phyloP scores from a whole-genome alignment of 305 asterid genomes.

The Fraxinus sp. region DNA sequence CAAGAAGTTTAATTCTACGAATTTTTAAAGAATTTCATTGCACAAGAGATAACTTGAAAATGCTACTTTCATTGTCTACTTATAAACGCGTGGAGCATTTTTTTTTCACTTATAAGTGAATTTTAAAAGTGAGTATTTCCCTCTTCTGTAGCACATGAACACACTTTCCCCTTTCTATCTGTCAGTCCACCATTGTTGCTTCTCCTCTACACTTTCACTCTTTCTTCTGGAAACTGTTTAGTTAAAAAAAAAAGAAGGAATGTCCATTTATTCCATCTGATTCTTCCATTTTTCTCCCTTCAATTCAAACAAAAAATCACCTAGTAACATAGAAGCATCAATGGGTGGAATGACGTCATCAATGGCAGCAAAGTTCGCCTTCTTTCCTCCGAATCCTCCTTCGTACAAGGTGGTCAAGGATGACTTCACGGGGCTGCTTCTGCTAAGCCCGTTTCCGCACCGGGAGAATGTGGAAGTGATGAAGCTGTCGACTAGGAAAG shows the following conservation, averaged over 20 bases:
- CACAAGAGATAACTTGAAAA: too few species aligned
- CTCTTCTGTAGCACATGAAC: slow-evolving; percentile 7
- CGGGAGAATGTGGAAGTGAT: slow-evolving; percentile 89
- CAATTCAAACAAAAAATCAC: neutral
- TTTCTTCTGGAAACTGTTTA: neutral
- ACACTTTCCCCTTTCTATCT: slow-evolving; percentile 17
- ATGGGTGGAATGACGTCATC: slow-evolving; percentile 99
- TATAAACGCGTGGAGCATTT: neutral
- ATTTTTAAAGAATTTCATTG: neutral
- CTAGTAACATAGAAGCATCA: neutral
- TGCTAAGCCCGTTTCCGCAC: slow-evolving; percentile 78
- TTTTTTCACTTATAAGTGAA: neutral
- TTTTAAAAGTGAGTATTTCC: neutral
- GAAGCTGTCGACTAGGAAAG: slow-evolving; percentile 75
- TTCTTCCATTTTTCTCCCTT: neutral
- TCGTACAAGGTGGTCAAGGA: slow-evolving; percentile 82
- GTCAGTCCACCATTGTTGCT: slow-evolving; percentile 28
- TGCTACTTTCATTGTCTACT: neutral
- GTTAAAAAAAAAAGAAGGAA: slow-evolving; percentile 21
- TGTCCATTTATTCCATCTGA: neutral
- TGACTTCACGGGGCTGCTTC: slow-evolving; percentile 63
- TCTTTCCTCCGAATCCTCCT: slow-evolving; percentile 95
- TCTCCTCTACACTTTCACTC: slow-evolving; percentile 39
- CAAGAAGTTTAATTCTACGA: too few species aligned
- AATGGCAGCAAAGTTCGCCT: slow-evolving; percentile 95